Conservation (phyloP, 2,329 filamentous ascomycete species). For the Cercospora zeina region DNA sequence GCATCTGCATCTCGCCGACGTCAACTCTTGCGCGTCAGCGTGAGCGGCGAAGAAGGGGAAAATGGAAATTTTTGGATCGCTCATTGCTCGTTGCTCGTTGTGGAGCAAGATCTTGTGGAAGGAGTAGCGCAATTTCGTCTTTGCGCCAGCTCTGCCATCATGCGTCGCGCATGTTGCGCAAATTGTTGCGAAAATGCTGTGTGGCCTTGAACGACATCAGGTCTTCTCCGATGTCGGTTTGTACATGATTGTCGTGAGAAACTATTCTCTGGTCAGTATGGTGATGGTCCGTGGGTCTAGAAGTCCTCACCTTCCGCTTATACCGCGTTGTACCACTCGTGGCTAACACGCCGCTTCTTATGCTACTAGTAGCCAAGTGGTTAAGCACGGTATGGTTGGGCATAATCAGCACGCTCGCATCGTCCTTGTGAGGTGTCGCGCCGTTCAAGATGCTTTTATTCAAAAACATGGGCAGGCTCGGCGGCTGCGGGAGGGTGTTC, state of each 20-base stretch:
- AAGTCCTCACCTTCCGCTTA: slow-evolving; percentile 73
- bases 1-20: slow-evolving; percentile 10
- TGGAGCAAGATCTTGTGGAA: neutral
- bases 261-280: slow-evolving; percentile 56
- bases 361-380: slow-evolving; percentile 94
- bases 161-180: neutral
- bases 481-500: slow-evolving; percentile 77
- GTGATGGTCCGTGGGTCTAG: neutral
- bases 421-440: slow-evolving; percentile 89
- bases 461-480: slow-evolving; percentile 83
- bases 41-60: neutral
- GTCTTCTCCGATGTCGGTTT: slow-evolving; percentile 68
- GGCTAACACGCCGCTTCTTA: slow-evolving; percentile 92
- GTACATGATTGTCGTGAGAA: slow-evolving; percentile 96
- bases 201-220: slow-evolving; percentile 19
- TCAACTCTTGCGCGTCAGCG: slow-evolving; percentile 17
- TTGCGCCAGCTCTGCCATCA: neutral
- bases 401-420: slow-evolving; percentile 94
- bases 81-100: neutral
- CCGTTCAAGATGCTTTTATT: slow-evolving; percentile 94
- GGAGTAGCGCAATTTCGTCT: too few species aligned
- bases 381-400: slow-evolving; percentile 97
- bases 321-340: slow-evolving; percentile 97
- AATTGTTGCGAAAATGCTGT: neutral
- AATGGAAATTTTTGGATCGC: neutral